Base-by-base conservation (phyloP, 2,329 filamentous ascomycete species). In the Cladosporium sp. region DNA sequence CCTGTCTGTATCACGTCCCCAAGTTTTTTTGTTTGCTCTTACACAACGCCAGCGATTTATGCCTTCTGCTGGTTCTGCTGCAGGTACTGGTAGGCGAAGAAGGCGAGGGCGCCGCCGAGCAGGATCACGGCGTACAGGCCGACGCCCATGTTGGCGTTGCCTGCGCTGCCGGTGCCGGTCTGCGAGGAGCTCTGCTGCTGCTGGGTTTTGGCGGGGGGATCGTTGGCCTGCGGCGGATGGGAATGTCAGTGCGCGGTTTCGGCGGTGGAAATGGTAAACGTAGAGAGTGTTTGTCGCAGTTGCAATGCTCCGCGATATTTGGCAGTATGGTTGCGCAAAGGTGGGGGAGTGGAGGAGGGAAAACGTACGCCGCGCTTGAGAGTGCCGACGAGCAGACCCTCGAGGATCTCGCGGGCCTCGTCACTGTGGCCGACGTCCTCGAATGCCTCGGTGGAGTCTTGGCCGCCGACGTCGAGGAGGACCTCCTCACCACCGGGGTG, bases 391-490 rank as follows among this genome's bases (percentile, higher is more conserved):
- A 84, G 74, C 60, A 95, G 77, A 66, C 83, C 82, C 32, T 86
- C 84, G 54, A 98, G 84, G 62, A 95, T 92, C 78, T 97, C 92
- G 62, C 93, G 86, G 62, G 93, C 93, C 80, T 98, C 93, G 74
- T 98, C 93, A 66, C 88, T 95, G 86, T 98, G 93, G 69, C 93
- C 93, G 67, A 98, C 93, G 74, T 98, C 93, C 78, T 98, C 93
- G 71, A 98, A 98, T 57, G 93, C 92, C 77, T 97, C 93, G 65
- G 92, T 95, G 66, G 88, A 87, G 74, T 98, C 93, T 77, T 95
- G 91, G 63, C 93, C 93, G 67, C 80, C 93, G 59, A 97, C 91
- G 64, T 98, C 93, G 63, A 98, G 86, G 59, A 98, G 78, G 64
- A 98, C 93, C 78, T 98, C 93, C 77, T 98, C 93, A 77, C 93